Evolutionary conservation across 2,329 filamentous ascomycete genomes (phyloP).

Genomic region (Dendrostoma leiphaemia): DNA sequence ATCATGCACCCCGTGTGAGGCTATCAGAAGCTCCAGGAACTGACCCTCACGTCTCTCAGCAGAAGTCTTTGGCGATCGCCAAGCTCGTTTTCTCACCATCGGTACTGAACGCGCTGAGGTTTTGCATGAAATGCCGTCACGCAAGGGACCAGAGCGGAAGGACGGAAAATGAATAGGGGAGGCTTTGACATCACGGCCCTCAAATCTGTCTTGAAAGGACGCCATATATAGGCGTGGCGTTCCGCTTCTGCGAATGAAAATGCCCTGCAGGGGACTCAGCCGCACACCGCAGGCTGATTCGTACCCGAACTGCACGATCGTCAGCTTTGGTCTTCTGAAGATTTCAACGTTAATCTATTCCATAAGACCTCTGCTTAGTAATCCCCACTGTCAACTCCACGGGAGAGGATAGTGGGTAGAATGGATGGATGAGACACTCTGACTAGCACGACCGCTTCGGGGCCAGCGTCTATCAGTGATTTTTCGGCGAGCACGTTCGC

Average conservation of each 20-base stretch:
- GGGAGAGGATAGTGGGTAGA: not conserved
- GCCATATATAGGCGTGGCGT: not conserved
- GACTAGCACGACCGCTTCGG: constrained; percentile 22
- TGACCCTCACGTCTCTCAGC: too few species aligned
- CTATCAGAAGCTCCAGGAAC: too few species aligned
- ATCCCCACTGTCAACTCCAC: too few species aligned
- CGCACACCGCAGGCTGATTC: not conserved
- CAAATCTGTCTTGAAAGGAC: not conserved
- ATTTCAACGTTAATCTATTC: not conserved
- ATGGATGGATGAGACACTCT: too few species aligned
- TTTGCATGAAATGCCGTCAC: too few species aligned
- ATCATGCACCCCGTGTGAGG: too few species aligned
- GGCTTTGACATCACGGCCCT: not conserved
- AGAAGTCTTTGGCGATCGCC: too few species aligned
- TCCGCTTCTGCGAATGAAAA: not conserved
- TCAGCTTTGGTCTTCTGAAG: not conserved
- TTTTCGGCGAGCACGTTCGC: constrained; percentile 19
- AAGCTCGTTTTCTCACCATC: too few species aligned
- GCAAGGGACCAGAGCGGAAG: too few species aligned
- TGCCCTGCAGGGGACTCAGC: not conserved
- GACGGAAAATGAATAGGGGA: too few species aligned
- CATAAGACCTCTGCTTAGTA: too few species aligned
- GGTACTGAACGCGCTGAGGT: too few species aligned
- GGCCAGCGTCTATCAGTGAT: constrained; percentile 23
- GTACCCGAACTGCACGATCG: not conserved